phyloP scores from a whole-genome alignment of 2,329 filamentous ascomycete genomes.

The Emmonsia crescens region DNA sequence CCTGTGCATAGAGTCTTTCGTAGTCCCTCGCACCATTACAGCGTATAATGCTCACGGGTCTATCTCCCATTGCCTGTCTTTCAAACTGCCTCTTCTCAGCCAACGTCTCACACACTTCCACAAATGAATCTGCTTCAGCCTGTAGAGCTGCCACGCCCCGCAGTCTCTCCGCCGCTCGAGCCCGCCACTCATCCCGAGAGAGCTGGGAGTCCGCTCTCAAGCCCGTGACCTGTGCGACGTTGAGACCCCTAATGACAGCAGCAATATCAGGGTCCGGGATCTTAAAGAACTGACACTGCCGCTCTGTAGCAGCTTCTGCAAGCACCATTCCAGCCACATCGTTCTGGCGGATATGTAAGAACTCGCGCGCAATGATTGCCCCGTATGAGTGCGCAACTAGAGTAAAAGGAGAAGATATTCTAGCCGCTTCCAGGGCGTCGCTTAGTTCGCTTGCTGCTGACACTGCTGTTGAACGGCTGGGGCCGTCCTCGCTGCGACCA shows the following conservation, averaged over 20 bases:
- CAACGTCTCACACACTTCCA: slow-evolving; percentile 20
- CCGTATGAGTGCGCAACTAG: slow-evolving; percentile 33
- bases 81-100: slow-evolving; percentile 23
- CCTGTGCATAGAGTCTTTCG: slow-evolving; percentile 23
- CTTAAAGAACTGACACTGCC: slow-evolving; percentile 21
- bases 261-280: slow-evolving; percentile 23
- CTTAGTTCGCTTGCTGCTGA: slow-evolving; percentile 24
- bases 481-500: slow-evolving; percentile 23
- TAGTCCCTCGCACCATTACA: slow-evolving; percentile 25
- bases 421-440: slow-evolving; percentile 17
- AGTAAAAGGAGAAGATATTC: slow-evolving; percentile 21
- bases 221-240: slow-evolving; percentile 23
- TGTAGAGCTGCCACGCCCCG: slow-evolving; percentile 15
- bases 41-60: slow-evolving; percentile 28
- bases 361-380: slow-evolving; percentile 30
- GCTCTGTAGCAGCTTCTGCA: slow-evolving; percentile 27
- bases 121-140: slow-evolving; percentile 16
- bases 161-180: slow-evolving; percentile 21
- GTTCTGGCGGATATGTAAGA: slow-evolving; percentile 22
- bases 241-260: slow-evolving; percentile 23
- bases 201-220: slow-evolving; percentile 20
- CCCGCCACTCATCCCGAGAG: slow-evolving; percentile 26
- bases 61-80: slow-evolving; percentile 17
- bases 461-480: slow-evolving; percentile 15
- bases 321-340: slow-evolving; percentile 30